Base-by-base conservation (phyloP, 2,329 filamentous ascomycete species). In the Byssothecium circinans region DNA sequence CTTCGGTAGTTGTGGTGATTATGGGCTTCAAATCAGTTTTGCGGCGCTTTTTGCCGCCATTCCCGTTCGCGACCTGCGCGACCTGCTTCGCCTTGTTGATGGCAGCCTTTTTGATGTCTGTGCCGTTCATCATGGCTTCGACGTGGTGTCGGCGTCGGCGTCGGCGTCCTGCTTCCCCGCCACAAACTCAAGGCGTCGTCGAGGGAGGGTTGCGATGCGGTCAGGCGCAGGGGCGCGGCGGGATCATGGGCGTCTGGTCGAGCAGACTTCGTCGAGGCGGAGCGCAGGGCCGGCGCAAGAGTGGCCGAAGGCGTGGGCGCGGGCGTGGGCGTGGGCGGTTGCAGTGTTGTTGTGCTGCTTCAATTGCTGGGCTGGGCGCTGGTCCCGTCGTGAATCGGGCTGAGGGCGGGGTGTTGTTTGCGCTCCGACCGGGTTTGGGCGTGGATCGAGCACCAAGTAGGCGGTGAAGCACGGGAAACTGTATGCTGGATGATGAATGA, bases 11-110 rank as follows among this genome's bases (percentile, higher is more conserved):
- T 50, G 81, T 87, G 33, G 86, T 89, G 71, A 89, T 86, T 65
- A 89, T 89, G 62, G 87, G 87, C 74, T 88, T 88, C 58, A 88
- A 74, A 55, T 78, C 75, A 44, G 79, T 80, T 34, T 89, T 89
- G 77, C 86, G 85, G 65, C 85, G 81, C 79, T 89, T 89, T 79
- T 88, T 89, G 54, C 75, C 78, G 62, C 75, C 77, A 68, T 77
- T 81, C 50, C 74, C 75, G 71, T 78, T 78, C 43, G 76, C 75
- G 44, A 77, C 80, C 74, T 81, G 76, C 52, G 81, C 81, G 67
- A 83, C 82, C 69, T 83, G 80, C 71, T 85, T 85, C 48, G 81
- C 82, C 73, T 84, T 84, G 70, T 81, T 81, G 71, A 85, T 80
- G 63, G 82, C 81, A 47, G 81, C 80, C 71, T 84, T 83, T 64